Conservation (phyloP, 257 asterid species). For the Jacaranda mimosifolia region DNA sequence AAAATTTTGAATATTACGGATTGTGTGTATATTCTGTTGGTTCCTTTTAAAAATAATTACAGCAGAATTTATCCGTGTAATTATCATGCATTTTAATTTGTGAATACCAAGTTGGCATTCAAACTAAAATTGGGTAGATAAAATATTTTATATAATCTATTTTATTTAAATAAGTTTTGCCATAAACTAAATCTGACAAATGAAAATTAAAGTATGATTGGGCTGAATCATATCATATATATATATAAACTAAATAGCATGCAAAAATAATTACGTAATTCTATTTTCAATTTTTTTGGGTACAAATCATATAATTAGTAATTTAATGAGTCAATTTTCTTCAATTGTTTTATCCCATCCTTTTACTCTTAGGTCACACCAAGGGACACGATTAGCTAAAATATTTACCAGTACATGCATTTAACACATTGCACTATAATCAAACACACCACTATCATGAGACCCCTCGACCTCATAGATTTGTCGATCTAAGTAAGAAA, state of each 20-base stretch:
- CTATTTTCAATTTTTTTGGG: too few relatives aligned
- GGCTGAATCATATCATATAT: neutral
- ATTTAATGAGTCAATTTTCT: neutral
- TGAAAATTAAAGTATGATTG: too few relatives aligned
- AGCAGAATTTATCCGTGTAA: too few relatives aligned
- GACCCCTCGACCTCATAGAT: slow-evolving; percentile 20
- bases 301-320: too few relatives aligned
- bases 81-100: too few relatives aligned
- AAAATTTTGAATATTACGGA: too few relatives aligned
- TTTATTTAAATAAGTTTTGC: neutral
- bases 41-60: too few relatives aligned
- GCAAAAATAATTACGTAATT: neutral
- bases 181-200: neutral
- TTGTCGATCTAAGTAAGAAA: neutral
- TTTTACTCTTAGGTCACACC: slow-evolving; percentile 27
- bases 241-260: neutral
- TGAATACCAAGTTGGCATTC: too few relatives aligned
- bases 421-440: neutral
- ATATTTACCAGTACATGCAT: neutral
- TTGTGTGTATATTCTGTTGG: too few relatives aligned
- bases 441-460: slow-evolving; percentile 25
- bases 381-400: neutral
- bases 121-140: too few relatives aligned
- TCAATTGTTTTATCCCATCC: neutral
- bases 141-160: neutral